phyloP scores from a whole-genome alignment of 2,329 filamentous ascomycete species.

The Penicillium hesseltinei region DNA sequence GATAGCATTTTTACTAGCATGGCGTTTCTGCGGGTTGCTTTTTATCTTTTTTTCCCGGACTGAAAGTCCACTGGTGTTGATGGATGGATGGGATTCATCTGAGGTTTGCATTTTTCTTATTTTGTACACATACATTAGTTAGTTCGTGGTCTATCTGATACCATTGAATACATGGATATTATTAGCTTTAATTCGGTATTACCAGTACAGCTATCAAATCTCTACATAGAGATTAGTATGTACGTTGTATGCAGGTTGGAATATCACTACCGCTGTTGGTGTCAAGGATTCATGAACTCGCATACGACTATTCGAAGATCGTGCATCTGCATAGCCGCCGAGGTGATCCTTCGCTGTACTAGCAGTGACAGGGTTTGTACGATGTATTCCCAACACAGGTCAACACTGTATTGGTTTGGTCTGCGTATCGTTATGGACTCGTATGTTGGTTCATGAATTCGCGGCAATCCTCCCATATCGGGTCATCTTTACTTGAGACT shows the following conservation, averaged over 20 bases:
- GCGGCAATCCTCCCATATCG: neutral
- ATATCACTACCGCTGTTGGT: neutral
- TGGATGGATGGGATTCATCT: neutral
- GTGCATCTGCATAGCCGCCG: neutral
- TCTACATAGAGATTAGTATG: neutral
- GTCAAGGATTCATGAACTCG: neutral
- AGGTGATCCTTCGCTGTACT: neutral
- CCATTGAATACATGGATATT: neutral
- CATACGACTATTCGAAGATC: neutral
- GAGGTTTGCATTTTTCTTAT: neutral
- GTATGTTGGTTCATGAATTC: neutral
- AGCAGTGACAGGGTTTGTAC: neutral
- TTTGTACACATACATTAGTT: neutral
- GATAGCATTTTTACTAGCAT: constrained; percentile 21
- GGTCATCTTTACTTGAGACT: no score
- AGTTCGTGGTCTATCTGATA: neutral
- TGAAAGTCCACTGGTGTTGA: neutral
- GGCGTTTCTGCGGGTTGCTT: neutral
- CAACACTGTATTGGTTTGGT: neutral
- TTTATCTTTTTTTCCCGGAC: neutral
- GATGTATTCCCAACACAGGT: no score
- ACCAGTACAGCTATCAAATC: neutral
- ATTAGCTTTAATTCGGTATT: neutral
- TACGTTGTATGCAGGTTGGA: neutral
- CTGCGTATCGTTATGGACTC: neutral